A percentile compares a stretch with the other conserved stretches of the same genome.
These are phyloP conservation scores for Penicillium desertorum DNA, from an alignment of 495 filamentous ascomycete genomes.

Conservation along the genomic window DNA sequence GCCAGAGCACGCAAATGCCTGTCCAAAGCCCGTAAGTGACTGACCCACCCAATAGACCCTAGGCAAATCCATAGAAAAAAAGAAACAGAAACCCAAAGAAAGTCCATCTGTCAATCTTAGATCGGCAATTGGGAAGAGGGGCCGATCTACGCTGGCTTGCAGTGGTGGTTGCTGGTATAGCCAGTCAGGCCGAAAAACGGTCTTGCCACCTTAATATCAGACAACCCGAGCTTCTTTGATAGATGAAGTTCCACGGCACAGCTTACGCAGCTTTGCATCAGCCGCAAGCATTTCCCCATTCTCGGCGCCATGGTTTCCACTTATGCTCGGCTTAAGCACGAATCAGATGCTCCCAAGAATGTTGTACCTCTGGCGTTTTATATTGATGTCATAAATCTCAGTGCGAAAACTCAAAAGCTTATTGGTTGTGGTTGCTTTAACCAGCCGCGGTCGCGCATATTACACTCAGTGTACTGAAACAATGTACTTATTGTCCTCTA, in stretches of 20 bases:
- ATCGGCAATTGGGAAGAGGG: not conserved
- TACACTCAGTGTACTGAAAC: too few species aligned
- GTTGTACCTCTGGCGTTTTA: not conserved
- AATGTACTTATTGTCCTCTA: too few species aligned
- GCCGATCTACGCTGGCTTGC: conserved; percentile 3
- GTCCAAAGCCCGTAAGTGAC: not conserved
- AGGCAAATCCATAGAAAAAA: not conserved
- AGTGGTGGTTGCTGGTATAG: not conserved
- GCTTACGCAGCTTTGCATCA: conserved; percentile 17
- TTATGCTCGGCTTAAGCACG: not conserved
- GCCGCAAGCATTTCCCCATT: conserved; percentile 6
- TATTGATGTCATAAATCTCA: not conserved
- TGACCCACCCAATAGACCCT: conserved; percentile 6
- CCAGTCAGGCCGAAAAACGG: conserved; percentile 18
- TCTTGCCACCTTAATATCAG: conserved; percentile 19
- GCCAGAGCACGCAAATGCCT: too few species aligned
- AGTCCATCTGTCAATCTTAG: not conserved
- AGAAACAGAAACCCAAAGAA: not conserved
- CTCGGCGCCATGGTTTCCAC: not conserved
- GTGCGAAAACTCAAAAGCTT: not conserved
- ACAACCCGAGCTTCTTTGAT: not conserved
- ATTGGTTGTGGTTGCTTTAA: not conserved
- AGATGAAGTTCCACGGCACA: not conserved
- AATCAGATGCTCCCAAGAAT: not conserved
- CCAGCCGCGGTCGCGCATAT: too few species aligned